Conservation (phyloP, 2,329 filamentous ascomycete genomes). For the Microcyclospora tardicrescens region DNA sequence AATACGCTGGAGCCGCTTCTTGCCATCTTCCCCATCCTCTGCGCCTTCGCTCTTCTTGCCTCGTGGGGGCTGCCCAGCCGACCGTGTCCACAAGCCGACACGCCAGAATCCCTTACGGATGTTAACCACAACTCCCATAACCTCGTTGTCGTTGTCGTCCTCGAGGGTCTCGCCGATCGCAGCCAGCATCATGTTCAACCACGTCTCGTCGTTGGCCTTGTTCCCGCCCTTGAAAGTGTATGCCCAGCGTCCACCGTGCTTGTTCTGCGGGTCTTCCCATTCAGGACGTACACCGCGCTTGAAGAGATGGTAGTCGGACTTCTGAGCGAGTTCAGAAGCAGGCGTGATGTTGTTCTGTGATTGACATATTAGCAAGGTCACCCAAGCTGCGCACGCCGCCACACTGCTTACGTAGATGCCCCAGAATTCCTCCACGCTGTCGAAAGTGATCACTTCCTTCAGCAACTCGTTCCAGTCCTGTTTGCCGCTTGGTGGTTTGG, state of each 20-base stretch:
- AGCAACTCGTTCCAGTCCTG: constrained; percentile 96
- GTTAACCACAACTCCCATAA: constrained; percentile 99
- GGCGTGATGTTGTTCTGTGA: constrained; percentile 92
- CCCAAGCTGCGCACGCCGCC: neutral
- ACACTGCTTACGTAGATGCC: constrained; percentile 78
- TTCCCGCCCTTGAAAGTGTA: constrained; percentile 99
- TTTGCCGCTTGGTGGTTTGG: constrained; percentile 90
- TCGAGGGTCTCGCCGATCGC: constrained; percentile 97
- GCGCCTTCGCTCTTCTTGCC: constrained; percentile 43
- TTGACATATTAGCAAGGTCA: constrained; percentile 5
- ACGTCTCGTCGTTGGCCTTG: constrained; percentile 88
- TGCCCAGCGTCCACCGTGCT: constrained; percentile 98
- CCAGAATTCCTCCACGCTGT: constrained; percentile 99
- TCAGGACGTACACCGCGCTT: constrained; percentile 93
- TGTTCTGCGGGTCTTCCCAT: constrained; percentile 98
- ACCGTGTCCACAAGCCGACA: constrained; percentile 93
- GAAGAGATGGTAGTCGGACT: constrained; percentile 99
- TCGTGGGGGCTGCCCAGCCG: constrained; percentile 68
- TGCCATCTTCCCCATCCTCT: constrained; percentile 55
- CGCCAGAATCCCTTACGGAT: constrained; percentile 97
- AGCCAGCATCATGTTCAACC: constrained; percentile 92
- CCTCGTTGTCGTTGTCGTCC: constrained; percentile 84
- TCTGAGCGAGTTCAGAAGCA: constrained; percentile 87
- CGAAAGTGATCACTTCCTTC: constrained; percentile 97
- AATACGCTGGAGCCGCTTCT: constrained; percentile 71